Evolutionary conservation across 192 early-diverging fungal genomes (phyloP).

Genomic region (Linnemannia schmuckeri): DNA sequence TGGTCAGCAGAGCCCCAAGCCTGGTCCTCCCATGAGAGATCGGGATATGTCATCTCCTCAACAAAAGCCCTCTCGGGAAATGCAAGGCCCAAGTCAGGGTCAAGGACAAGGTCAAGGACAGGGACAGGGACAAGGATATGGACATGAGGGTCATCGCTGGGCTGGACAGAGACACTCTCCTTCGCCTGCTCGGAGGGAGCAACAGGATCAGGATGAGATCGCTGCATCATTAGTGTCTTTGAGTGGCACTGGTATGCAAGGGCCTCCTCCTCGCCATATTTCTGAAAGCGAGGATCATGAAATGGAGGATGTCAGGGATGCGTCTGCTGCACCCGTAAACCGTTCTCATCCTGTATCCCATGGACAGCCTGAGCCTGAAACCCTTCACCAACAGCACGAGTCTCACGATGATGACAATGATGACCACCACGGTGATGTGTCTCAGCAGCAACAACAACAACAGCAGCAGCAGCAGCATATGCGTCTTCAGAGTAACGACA

Average conservation of each 20-base stretch:
- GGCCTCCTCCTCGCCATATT: not conserved
- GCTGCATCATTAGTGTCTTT: slow-evolving; percentile 49
- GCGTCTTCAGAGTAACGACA: not conserved
- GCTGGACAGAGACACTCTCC: slow-evolving; percentile 11
- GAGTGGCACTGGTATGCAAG: slow-evolving; percentile 32
- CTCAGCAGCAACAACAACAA: not conserved
- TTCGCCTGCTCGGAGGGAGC: slow-evolving; percentile 17
- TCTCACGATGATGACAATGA: not conserved
- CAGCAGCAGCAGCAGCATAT: not conserved
- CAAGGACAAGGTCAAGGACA: not conserved
- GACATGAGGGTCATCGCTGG: slow-evolving; percentile 27
- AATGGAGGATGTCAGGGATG: slow-evolving; percentile 28
- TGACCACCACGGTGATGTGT: not conserved
- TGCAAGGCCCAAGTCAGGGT: not conserved
- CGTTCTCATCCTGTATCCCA: not conserved
- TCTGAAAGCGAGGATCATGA: slow-evolving; percentile 48
- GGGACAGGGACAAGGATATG: not conserved
- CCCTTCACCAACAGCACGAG: not conserved
- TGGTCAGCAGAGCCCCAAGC: not conserved
- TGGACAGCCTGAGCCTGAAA: not conserved
- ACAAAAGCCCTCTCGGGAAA: not conserved
- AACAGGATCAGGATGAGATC: slow-evolving; percentile 54
- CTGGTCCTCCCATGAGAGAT: not conserved
- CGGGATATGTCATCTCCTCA: not conserved
- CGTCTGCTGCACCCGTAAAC: not conserved